These are phyloP conservation scores for Solanum sejunctum DNA, from an alignment of 257 asterid genomes.

Conservation along the genomic window DNA sequence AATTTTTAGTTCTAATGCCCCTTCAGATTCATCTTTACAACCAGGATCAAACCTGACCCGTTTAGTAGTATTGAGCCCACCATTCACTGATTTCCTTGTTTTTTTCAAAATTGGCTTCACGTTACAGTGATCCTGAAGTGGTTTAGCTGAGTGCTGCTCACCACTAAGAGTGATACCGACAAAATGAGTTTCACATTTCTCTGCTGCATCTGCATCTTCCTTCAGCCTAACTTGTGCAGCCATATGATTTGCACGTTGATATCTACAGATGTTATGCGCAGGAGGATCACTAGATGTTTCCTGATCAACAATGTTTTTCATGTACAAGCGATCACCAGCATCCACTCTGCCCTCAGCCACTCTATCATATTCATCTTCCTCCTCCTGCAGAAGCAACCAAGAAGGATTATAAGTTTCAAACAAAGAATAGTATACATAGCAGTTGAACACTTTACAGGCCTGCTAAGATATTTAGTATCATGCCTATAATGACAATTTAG, in stretches of 20 bases:
- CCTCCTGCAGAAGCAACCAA: slow-evolving; percentile 39
- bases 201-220: slow-evolving; percentile 78
- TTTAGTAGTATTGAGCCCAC: slow-evolving; percentile 2
- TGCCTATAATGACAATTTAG: neutral
- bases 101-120: neutral
- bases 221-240: slow-evolving; percentile 68
- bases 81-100: neutral
- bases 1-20: neutral
- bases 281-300: slow-evolving; percentile 36
- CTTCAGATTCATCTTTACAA: neutral
- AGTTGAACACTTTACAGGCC: neutral
- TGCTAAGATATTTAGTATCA: neutral
- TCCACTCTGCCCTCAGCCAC: slow-evolving; percentile 55
- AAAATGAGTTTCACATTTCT: slow-evolving; percentile 14
- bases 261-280: slow-evolving; percentile 14
- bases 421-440: neutral
- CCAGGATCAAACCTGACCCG: slow-evolving; percentile 1
- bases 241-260: slow-evolving; percentile 72
- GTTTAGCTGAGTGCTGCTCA: neutral
- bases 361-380: slow-evolving; percentile 86
- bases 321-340: slow-evolving; percentile 36
- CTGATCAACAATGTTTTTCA: slow-evolving; percentile 33
- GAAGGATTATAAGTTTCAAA: neutral
- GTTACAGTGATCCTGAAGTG: neutral
- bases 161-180: neutral